These are phyloP conservation scores for Rhodamnia rubescens DNA, from an alignment of 345 rosid species.

Conservation along the genomic window DNA sequence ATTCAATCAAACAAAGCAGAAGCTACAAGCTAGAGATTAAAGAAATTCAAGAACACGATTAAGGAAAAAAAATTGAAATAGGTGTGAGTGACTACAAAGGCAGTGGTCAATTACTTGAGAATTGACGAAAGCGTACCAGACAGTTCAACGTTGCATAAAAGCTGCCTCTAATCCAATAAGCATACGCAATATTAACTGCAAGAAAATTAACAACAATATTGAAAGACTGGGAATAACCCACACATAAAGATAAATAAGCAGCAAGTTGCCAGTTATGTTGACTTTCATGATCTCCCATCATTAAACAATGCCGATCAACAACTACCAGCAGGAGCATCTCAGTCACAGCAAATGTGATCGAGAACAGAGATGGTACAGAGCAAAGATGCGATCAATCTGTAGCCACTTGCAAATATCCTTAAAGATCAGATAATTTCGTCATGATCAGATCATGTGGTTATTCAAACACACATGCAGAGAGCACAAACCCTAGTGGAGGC, in stretches of 20 bases:
- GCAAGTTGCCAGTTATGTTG: neutral
- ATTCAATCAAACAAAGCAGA: neutral
- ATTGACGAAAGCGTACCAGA: slow-evolving; percentile 44
- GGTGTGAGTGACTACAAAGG: neutral
- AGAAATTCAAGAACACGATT: neutral
- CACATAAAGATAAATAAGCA: neutral
- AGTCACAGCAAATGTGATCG: neutral
- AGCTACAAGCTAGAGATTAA: neutral
- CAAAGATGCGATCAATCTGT: neutral
- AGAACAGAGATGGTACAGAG: neutral
- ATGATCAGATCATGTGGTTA: neutral
- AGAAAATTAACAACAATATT: neutral
- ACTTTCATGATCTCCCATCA: neutral
- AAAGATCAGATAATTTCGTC: neutral
- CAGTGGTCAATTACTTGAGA: neutral
- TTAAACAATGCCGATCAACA: neutral
- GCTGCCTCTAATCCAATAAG: slow-evolving; percentile 55
- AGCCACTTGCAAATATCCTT: neutral
- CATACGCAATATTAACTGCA: slow-evolving; percentile 86
- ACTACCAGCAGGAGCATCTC: neutral
- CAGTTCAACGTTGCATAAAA: slow-evolving; percentile 61
- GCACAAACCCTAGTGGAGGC: neutral
- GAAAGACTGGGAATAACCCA: neutral
- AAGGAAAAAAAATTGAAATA: neutral
- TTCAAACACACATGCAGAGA: neutral